Evolutionary conservation across 495 filamentous ascomycete species (phyloP), one percentile per base, ranked within the genome.

Genomic region (Penicillium antarcticum): DNA sequence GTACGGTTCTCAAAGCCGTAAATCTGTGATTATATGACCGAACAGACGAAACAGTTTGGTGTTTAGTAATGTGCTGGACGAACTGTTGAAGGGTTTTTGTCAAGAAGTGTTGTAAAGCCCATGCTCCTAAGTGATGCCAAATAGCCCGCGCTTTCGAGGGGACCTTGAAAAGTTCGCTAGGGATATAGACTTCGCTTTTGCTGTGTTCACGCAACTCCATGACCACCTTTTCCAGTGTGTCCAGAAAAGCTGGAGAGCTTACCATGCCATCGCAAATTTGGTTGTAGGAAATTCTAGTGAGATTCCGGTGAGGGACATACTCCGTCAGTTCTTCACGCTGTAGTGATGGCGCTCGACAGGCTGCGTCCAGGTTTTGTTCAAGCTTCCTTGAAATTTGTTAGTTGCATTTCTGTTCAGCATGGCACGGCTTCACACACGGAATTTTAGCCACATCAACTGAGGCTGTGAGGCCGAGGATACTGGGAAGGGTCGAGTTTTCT

Each of bases 141-240:
- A 51, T 31, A 60, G 48, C 5, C 2, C 47, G 8, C 63, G 61
- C 36, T 35, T 45, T 45, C 34, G n/a, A 13, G 12, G 29, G 43
- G 5, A 45, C 11, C 4, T 45, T 45, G 5, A 19, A 45, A 11
- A 45, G 11, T 21, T 35, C 19, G 24, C 7, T 34, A 33, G 9
- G 43, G 21, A 35, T 35, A 23, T 23, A 23, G 5, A 2, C 21
- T 23, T 23, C 21, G 5, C 21, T 23, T 23, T 23, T 23, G 21
- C 21, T 23, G 21, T 23, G 5, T 23, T 23, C 21, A 23, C 21
- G 21, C 5, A 45, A 14, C 12, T 10, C 21, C 29, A 29, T 18
- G 43, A 45, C 17, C 11, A 18, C 1, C 16, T 18, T 31, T 14
- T 42, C 21, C 1, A 49, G 34, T 38, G n/a, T 41, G 7, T 38